Conservation (phyloP, 371 early-diverging fungal species). For the Actinomortierella ambigua region DNA sequence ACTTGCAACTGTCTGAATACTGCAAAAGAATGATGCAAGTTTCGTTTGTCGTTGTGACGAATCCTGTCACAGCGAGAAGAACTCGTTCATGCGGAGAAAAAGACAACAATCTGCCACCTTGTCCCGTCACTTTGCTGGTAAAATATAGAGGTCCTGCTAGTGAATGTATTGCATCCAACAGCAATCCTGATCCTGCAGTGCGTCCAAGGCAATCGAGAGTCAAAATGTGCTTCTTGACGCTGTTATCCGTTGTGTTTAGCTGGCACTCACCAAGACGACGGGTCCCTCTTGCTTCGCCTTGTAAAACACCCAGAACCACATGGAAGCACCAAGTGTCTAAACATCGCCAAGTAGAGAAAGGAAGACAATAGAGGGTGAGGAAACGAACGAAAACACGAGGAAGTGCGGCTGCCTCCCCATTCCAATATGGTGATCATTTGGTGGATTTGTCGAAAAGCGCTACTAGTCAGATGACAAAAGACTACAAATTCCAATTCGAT, state of each 20-base stretch:
- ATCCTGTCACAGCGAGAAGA: not conserved
- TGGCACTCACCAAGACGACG: slow-evolving; percentile 66
- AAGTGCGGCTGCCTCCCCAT: too few species aligned
- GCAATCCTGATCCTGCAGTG: not conserved
- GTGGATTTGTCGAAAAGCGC: too few species aligned
- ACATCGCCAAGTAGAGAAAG: too few species aligned
- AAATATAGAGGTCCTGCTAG: too few species aligned
- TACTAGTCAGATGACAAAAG: too few species aligned
- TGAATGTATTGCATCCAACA: not conserved
- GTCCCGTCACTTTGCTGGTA: too few species aligned
- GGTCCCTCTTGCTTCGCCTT: slow-evolving; percentile 83
- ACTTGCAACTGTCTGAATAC: not conserved
- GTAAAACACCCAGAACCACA: slow-evolving; percentile 92
- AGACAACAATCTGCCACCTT: too few species aligned
- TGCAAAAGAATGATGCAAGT: not conserved
- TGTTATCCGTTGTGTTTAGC: not conserved
- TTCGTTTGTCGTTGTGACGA: not conserved
- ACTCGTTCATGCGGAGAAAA: too few species aligned
- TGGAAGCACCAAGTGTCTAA: slow-evolving; percentile 65
- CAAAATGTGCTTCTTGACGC: not conserved
- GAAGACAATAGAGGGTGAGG: too few species aligned
- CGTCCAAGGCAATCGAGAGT: not conserved
- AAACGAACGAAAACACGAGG: not conserved
- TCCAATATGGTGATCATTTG: too few species aligned
- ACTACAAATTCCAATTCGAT: too few species aligned